Conservation (phyloP, 306 rosid genomes). For the Cajanus cajan region DNA sequence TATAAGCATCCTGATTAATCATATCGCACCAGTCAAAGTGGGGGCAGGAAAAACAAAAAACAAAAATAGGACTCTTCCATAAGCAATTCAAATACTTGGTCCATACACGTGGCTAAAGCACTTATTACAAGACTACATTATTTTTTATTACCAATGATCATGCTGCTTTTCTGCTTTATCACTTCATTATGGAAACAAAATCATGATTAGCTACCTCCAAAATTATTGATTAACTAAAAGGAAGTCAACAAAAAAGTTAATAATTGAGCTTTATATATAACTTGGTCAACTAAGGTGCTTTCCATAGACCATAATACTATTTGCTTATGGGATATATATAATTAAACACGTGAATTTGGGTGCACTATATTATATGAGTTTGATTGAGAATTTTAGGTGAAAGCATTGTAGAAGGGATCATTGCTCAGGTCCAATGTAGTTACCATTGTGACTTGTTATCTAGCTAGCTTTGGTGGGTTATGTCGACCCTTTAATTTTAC, state of each 20-base stretch:
- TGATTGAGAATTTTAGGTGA: background rate
- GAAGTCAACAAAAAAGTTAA: slow-evolving; percentile 21
- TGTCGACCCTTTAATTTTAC: slow-evolving; percentile 27
- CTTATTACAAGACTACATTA: background rate
- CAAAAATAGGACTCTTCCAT: slow-evolving; percentile 4
- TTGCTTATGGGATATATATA: background rate
- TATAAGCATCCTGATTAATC: background rate
- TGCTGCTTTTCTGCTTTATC: slow-evolving; percentile 29
- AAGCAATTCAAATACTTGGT: slow-evolving; percentile 3
- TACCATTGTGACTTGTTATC: slow-evolving; percentile 9
- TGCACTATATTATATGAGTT: background rate
- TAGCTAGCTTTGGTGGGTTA: slow-evolving; percentile 13
- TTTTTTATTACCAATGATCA: slow-evolving; percentile 8
- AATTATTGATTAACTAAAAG: background rate
- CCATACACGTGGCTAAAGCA: slow-evolving; percentile 32
- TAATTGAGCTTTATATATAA: slow-evolving; percentile 6
- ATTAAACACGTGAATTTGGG: background rate
- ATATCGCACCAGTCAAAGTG: background rate
- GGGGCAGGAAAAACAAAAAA: background rate
- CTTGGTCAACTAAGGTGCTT: slow-evolving; percentile 7
- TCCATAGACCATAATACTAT: background rate
- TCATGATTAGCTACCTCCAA: slow-evolving; percentile 24
- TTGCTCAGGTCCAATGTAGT: background rate
- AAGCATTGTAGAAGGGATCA: background rate
- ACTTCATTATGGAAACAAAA: slow-evolving; percentile 17